phyloP scores from a whole-genome alignment of 208 protist genomes.

The Lotmaria passim region DNA sequence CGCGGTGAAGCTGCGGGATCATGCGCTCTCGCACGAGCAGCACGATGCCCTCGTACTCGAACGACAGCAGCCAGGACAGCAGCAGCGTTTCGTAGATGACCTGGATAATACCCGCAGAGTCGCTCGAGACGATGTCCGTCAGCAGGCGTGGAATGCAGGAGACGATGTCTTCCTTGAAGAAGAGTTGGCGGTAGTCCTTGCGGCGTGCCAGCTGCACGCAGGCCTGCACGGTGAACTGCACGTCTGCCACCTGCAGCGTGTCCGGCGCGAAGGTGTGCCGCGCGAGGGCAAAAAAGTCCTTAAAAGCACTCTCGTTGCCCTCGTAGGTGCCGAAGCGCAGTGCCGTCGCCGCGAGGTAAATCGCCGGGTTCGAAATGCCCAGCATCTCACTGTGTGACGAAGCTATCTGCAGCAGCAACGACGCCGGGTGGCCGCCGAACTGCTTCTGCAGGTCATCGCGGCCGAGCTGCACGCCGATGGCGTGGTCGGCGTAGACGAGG shows the following conservation, averaged over 20 bases:
- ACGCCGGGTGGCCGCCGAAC: slow-evolving; percentile 59
- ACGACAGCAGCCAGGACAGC: slow-evolving; percentile 84
- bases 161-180: slow-evolving; percentile 74
- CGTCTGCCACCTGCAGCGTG: slow-evolving; percentile 57
- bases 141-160: slow-evolving; percentile 78
- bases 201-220: slow-evolving; percentile 77
- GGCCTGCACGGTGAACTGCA: slow-evolving; percentile 80
- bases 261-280: slow-evolving; percentile 59
- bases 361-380: slow-evolving; percentile 68
- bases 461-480: slow-evolving; percentile 63
- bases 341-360: slow-evolving; percentile 74
- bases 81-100: slow-evolving; percentile 85
- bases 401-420: slow-evolving; percentile 58
- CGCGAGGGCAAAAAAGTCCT: slow-evolving; percentile 66
- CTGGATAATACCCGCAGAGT: slow-evolving; percentile 85
- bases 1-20: slow-evolving; percentile 88
- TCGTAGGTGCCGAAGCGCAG: slow-evolving; percentile 69
- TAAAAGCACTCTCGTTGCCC: slow-evolving; percentile 52
- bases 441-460: slow-evolving; percentile 37
- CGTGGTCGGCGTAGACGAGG: slow-evolving; percentile 48
- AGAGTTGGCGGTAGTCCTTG: slow-evolving; percentile 73
- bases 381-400: slow-evolving; percentile 44
- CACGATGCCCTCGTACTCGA: slow-evolving; percentile 84
- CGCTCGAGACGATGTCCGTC: slow-evolving; percentile 76
- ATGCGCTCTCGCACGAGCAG: slow-evolving; percentile 69